These are phyloP conservation scores for Coccomyxa subellipsoidea DNA, from an alignment of 163 green algal genomes.

Conservation along the genomic window DNA sequence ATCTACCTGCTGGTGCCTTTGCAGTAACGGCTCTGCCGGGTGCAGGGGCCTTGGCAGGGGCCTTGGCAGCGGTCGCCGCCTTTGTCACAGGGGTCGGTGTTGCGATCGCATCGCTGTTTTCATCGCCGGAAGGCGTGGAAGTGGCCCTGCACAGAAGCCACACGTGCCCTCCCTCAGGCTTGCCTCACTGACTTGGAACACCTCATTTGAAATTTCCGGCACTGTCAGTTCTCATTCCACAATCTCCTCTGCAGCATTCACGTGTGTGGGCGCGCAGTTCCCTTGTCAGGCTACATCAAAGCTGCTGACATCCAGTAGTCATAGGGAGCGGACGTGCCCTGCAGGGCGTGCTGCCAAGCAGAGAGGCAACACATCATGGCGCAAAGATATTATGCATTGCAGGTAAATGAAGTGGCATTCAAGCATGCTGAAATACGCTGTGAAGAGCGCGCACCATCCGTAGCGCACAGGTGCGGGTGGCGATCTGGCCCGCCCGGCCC, in stretches of 20 bases:
- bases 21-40: background rate
- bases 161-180: background rate
- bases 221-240: background rate
- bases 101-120: slow-evolving; percentile 1
- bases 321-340: too few relatives aligned
- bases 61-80: background rate
- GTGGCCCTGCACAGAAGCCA: background rate
- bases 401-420: too few relatives aligned
- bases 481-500: background rate
- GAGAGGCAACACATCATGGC: background rate
- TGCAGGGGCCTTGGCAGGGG: background rate
- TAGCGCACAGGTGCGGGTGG: background rate
- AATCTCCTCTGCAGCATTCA: background rate
- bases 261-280: background rate
- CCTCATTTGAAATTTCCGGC: background rate
- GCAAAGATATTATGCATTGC: too few relatives aligned
- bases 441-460: background rate
- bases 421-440: background rate
- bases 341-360: background rate
- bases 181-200: too few relatives aligned
- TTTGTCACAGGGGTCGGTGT: background rate
- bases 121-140: background rate
- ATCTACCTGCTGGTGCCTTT: background rate
- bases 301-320: too few relatives aligned
- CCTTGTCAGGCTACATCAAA: background rate